These are phyloP conservation scores for Dictyostelium intermedium DNA, from an alignment of 78 protist genomes.

Conservation along the genomic window DNA sequence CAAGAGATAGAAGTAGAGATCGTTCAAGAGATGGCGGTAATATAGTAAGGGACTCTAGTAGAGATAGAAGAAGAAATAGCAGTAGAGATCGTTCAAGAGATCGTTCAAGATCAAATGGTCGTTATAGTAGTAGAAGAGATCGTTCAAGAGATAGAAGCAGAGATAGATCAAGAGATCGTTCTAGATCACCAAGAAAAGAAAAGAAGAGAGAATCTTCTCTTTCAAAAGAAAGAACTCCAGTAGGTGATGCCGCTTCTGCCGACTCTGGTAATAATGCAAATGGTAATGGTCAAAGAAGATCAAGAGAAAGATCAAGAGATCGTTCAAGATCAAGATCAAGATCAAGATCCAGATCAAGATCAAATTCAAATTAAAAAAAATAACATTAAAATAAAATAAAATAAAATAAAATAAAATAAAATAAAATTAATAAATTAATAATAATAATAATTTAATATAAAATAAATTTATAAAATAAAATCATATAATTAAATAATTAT, in stretches of 20 bases:
- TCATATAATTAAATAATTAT: too few relatives aligned
- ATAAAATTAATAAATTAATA: too few relatives aligned
- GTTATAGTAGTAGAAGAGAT: not conserved
- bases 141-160: slow-evolving; percentile 11
- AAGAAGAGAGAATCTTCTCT: slow-evolving; percentile 38
- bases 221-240: slow-evolving; percentile 13
- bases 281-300: not conserved
- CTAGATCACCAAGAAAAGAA: slow-evolving; percentile 14
- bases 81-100: slow-evolving; percentile 3
- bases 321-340: slow-evolving; percentile 35
- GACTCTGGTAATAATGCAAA: not conserved
- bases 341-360: slow-evolving; percentile 32
- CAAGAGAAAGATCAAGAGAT: slow-evolving; percentile 39
- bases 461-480: too few relatives aligned
- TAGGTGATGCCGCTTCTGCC: not conserved
- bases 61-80: not conserved
- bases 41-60: not conserved
- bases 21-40: slow-evolving; percentile 46
- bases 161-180: slow-evolving; percentile 42
- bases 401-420: too few relatives aligned
- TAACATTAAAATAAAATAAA: not conserved
- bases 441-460: too few relatives aligned
- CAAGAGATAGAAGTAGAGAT: slow-evolving; percentile 15
- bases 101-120: slow-evolving; percentile 7
- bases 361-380: not conserved